Base-by-base conservation (phyloP, 202 grass and related monocot genomes). In the Miscanthus sacchariflorus region DNA sequence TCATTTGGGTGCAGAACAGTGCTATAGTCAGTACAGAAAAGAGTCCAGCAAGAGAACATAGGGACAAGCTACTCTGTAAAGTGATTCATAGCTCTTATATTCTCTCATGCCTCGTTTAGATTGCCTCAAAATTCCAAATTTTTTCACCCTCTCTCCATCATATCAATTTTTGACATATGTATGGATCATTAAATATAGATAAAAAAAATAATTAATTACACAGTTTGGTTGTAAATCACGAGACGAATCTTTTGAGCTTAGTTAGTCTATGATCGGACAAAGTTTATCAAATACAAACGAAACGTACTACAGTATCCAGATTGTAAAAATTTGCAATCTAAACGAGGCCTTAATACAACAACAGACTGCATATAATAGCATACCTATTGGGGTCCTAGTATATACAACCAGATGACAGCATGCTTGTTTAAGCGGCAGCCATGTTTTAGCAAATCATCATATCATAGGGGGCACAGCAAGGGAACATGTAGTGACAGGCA, bases 51-150 rank as follows among this genome's bases (percentile, higher is more conserved):
- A 33, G 30, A 33, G 30, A 33, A 33, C 30, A 33, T 33, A 33
- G 30, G 23, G 24, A 9, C 59, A 81, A 85, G 77, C 45, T 68
- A 66, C 82, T 74, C 56, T 59, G 88, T 76, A 68, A 85, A 85
- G 69, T 85, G 18, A 50, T 24, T 67, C 5, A 56, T 56, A 61
- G 8, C 21, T 61, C 21, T 61, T 64, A 24, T 24, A 24, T 24
- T 23, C 18, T 74, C 36, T 44, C n/a, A n/a, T n/a, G n/a, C n/a
- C n/a, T n/a, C n/a, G n/a, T n/a, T n/a, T n/a, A n/a, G n/a, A n/a
- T n/a, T n/a, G n/a, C n/a, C n/a, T n/a, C n/a, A n/a, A n/a, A n/a
- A n/a, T n/a, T n/a, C n/a, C n/a, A n/a, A n/a, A n/a, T n/a, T n/a
- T n/a, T n/a, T n/a, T n/a, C n/a, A n/a, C n/a, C n/a, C n/a, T n/a